These are phyloP conservation scores for Myotisia sp. DNA, from an alignment of 2,329 filamentous ascomycete species.

Conservation along the genomic window DNA sequence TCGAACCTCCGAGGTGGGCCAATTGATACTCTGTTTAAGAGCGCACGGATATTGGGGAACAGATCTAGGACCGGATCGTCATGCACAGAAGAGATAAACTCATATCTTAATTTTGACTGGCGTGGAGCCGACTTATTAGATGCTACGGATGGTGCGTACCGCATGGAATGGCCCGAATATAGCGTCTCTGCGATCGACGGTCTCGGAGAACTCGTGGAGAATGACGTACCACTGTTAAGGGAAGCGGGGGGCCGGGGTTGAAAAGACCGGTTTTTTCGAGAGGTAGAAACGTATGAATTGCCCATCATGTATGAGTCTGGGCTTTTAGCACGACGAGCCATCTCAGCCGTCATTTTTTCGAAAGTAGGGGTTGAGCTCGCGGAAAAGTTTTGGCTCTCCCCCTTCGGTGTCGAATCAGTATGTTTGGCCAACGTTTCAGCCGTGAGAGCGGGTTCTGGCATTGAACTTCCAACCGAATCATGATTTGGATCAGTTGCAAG, in stretches of 20 bases:
- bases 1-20: constrained; percentile 49
- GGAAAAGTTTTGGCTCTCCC: background rate
- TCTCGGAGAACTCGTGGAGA: constrained; percentile 28
- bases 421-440: constrained; percentile 9
- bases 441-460: constrained; percentile 7
- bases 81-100: constrained; percentile 64
- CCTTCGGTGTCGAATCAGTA: constrained; percentile 19
- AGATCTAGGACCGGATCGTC: constrained; percentile 60
- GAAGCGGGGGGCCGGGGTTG: constrained; percentile 31
- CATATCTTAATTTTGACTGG: constrained; percentile 61
- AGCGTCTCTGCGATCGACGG: constrained; percentile 20
- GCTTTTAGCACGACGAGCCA: constrained; percentile 45
- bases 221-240: constrained; percentile 31
- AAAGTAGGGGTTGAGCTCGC: constrained; percentile 3
- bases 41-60: constrained; percentile 70
- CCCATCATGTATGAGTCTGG: constrained; percentile 41
- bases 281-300: constrained; percentile 39
- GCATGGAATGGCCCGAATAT: constrained; percentile 28
- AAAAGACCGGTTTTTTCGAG: constrained; percentile 25
- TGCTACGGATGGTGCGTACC: constrained; percentile 30
- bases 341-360: constrained; percentile 2
- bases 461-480: constrained; percentile 39
- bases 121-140: constrained; percentile 30
- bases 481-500: constrained; percentile 66
- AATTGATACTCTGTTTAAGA: constrained; percentile 71